Evolutionary conservation across 2,329 filamentous ascomycete genomes (phyloP).

Genomic region (Sporothrix humicola): DNA sequence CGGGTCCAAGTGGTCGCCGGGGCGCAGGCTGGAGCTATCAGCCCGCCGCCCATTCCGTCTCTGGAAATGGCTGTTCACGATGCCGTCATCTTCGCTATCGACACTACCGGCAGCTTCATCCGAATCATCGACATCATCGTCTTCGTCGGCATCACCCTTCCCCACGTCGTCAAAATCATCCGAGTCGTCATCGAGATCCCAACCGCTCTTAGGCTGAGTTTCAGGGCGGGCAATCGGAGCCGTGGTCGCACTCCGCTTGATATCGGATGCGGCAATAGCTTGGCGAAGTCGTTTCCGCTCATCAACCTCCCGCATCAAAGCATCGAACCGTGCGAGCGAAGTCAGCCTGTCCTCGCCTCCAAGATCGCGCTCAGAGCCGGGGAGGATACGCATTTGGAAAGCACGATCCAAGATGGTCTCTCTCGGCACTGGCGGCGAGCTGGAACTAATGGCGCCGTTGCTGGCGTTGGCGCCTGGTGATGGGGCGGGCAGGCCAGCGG

Average conservation of each 20-base stretch:
- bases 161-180: slow-evolving; percentile 51
- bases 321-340: slow-evolving; percentile 69
- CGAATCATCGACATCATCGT: slow-evolving; percentile 32
- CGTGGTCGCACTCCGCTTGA: slow-evolving; percentile 39
- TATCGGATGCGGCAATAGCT: slow-evolving; percentile 44
- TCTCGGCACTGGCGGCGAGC: slow-evolving; percentile 59
- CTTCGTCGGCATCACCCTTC: slow-evolving; percentile 39
- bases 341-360: slow-evolving; percentile 67
- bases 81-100: slow-evolving; percentile 36
- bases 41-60: slow-evolving; percentile 22
- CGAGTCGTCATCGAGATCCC: slow-evolving; percentile 58
- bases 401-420: slow-evolving; percentile 72
- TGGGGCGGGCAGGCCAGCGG: slow-evolving; percentile 45
- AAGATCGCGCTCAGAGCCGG: slow-evolving; percentile 60
- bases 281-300: slow-evolving; percentile 51
- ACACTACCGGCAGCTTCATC: neutral
- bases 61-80: neutral
- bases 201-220: slow-evolving; percentile 54
- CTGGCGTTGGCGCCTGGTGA: slow-evolving; percentile 42
- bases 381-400: slow-evolving; percentile 67
- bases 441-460: slow-evolving; percentile 48
- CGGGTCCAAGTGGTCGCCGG: slow-evolving; percentile 23
- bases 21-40: slow-evolving; percentile 18
- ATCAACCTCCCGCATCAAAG: slow-evolving; percentile 67
- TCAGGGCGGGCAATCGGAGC: slow-evolving; percentile 37